phyloP scores from a whole-genome alignment of 495 filamentous ascomycete genomes.

The Aspergillus avenaceus region DNA sequence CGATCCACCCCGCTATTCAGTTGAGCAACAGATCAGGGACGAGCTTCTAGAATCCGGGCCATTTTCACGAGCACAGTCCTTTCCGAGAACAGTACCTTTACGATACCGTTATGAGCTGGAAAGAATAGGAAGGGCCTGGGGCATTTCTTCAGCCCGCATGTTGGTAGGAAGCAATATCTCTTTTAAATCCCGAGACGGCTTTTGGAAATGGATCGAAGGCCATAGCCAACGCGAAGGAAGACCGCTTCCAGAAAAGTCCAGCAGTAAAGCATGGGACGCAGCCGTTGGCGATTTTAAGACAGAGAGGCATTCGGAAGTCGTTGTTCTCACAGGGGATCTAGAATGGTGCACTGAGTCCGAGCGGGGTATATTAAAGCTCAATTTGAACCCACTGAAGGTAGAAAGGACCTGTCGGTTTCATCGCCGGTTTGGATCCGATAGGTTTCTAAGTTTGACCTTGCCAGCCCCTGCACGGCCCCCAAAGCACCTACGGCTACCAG shows the following conservation, averaged over 20 bases:
- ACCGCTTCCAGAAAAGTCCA: slow-evolving; percentile 35
- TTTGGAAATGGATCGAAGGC: slow-evolving; percentile 35
- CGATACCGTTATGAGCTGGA: slow-evolving; percentile 44
- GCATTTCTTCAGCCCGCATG: slow-evolving; percentile 31
- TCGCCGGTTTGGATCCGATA: slow-evolving; percentile 45
- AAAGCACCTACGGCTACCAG: slow-evolving; percentile 19
- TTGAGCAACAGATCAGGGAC: slow-evolving; percentile 22
- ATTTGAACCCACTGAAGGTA: slow-evolving; percentile 37
- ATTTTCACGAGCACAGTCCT: slow-evolving; percentile 25
- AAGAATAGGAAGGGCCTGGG: slow-evolving; percentile 33
- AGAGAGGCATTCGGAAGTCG: slow-evolving; percentile 34
- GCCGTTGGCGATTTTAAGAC: slow-evolving; percentile 31
- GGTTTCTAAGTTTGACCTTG: slow-evolving; percentile 41
- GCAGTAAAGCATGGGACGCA: slow-evolving; percentile 38
- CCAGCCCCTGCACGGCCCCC: slow-evolving; percentile 36
- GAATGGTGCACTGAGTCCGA: slow-evolving; percentile 33
- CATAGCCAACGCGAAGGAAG: slow-evolving; percentile 26
- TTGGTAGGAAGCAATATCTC: slow-evolving; percentile 19
- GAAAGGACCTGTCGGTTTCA: slow-evolving; percentile 45
- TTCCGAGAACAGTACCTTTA: slow-evolving; percentile 30
- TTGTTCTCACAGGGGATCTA: slow-evolving; percentile 39
- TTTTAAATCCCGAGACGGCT: slow-evolving; percentile 27
- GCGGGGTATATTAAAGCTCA: slow-evolving; percentile 37
- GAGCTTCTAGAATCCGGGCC: slow-evolving; percentile 29
- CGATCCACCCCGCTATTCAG: slow-evolving; percentile 3